A percentile compares a stretch with the other conserved stretches of the same genome.
phyloP scores from a whole-genome alignment of 768 basidiomycete species.

The Tylopilus felleus region DNA sequence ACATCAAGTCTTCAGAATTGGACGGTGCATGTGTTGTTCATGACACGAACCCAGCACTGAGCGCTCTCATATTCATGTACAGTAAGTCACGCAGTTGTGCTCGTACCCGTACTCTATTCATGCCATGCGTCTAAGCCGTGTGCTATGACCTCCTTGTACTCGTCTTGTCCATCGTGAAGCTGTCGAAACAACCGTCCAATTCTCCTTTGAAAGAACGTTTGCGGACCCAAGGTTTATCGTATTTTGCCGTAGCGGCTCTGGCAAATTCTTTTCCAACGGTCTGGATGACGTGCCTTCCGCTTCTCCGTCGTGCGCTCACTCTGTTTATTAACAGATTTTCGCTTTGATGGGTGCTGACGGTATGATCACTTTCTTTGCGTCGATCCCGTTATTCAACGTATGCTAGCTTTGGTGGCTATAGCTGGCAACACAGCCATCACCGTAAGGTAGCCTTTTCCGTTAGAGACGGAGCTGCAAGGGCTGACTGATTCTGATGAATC shows the following conservation, averaged over 20 bases:
- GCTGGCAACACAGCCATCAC: constrained; percentile 6
- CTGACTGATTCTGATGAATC: background rate
- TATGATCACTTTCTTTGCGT: background rate
- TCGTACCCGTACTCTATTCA: background rate
- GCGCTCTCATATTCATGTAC: constrained; percentile 9
- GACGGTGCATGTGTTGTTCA: constrained; percentile 1
- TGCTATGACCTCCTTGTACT: constrained; percentile 21
- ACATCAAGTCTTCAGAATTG: background rate
- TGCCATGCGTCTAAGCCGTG: constrained; percentile 6
- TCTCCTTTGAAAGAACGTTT: constrained; percentile 14
- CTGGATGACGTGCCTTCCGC: background rate
- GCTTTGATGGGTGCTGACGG: constrained; percentile 3
- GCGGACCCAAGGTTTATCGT: constrained; percentile 14
- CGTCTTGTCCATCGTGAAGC: constrained; percentile 10
- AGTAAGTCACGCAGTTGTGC: constrained; percentile 7
- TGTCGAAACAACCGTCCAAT: constrained; percentile 10
- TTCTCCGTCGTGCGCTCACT: background rate
- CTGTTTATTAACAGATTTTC: constrained; percentile 3
- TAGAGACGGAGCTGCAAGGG: background rate
- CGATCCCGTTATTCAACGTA: background rate
- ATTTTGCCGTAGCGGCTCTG: constrained; percentile 14
- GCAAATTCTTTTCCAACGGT: constrained; percentile 15
- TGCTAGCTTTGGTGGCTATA: constrained; percentile 8
- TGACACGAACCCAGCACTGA: background rate
- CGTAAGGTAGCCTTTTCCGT: constrained; percentile 3